A percentile compares a stretch with the other conserved stretches of the same genome.
Conservation (phyloP, 2,329 filamentous ascomycete species). For the Calonectria crousiana region DNA sequence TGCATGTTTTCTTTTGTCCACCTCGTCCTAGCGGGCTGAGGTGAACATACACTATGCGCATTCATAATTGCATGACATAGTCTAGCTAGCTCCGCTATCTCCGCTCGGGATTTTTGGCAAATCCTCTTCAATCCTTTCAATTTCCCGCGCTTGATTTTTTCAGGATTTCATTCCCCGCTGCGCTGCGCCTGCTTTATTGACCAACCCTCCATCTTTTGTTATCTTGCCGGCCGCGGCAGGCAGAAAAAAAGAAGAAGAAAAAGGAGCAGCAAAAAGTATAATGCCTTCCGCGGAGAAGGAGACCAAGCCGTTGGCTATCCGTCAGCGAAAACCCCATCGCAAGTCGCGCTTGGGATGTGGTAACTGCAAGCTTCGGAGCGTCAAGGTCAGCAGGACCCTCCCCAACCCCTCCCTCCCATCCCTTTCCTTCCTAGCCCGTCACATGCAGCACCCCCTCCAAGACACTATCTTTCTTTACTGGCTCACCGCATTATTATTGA, state of each 20-base stretch:
- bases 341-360: conserved; percentile 67
- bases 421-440: background rate
- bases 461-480: background rate
- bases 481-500: background rate
- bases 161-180: background rate
- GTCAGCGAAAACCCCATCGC: conserved; percentile 56
- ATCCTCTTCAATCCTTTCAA: background rate
- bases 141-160: background rate
- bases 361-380: conserved; percentile 67
- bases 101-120: background rate
- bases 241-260: background rate
- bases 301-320: conserved; percentile 16
- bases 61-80: background rate
- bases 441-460: background rate
- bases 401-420: background rate
- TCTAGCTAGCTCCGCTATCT: conserved; percentile 15
- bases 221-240: background rate
- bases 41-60: background rate
- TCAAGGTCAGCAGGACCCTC: conserved; percentile 56
- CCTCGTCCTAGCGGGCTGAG: background rate
- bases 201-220: background rate
- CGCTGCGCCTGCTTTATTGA: background rate
- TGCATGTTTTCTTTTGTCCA: background rate
- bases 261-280: background rate
- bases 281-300: background rate